Base-by-base conservation (phyloP, 352 stramenopile species). In the Halophytophthora batemanensis region DNA sequence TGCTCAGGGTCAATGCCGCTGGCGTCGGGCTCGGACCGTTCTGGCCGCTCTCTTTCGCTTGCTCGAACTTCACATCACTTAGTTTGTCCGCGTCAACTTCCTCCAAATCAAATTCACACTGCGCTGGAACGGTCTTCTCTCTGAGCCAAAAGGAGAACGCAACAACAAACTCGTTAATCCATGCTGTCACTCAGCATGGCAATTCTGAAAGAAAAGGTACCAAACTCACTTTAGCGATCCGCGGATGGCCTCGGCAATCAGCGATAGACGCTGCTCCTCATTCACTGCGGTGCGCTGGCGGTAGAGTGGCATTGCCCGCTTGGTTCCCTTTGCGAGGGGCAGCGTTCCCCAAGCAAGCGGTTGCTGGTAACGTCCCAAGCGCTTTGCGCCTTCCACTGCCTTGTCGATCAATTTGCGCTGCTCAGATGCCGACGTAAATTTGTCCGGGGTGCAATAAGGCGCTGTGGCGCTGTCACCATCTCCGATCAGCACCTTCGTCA, bases 361-460 rank as follows among this genome's bases (percentile, higher is more conserved):
- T 28, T 90, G 77, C 1, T 62, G 55, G 41, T 82, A 87, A 39
- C 60, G 56, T 2, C 79, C 82, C 1, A 90, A 54, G 7, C 82
- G 73, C 3, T 58, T 49, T 19, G 43, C 48, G 46, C 64, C 73
- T 41, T 93, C 77, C 0, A 34, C 50, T 2, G 68, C 69, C 42
- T 69, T 74, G 0, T 93, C 79, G 13, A 74, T 38, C 14, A 93
- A 45, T 29, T 86, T 85, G 41, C 78, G 61, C 21, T 83, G 75
- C 46, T 90, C 79, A 3, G 22, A 35, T 21, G 74, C 61, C 1
- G 64, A 70, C 1, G 60, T 29, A 37, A 77, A 74, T 34, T 81
- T 83, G 41, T 90, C 82, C 2, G 82, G 79, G 11, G 52, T 66
- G 43, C 71, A 87, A 41, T 92, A 89, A 22, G 77, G 69, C 3